A percentile compares a stretch with the other conserved stretches of the same genome.
phyloP scores from a whole-genome alignment of 164 flowering plant species.

The Hamamelis virginiana region DNA sequence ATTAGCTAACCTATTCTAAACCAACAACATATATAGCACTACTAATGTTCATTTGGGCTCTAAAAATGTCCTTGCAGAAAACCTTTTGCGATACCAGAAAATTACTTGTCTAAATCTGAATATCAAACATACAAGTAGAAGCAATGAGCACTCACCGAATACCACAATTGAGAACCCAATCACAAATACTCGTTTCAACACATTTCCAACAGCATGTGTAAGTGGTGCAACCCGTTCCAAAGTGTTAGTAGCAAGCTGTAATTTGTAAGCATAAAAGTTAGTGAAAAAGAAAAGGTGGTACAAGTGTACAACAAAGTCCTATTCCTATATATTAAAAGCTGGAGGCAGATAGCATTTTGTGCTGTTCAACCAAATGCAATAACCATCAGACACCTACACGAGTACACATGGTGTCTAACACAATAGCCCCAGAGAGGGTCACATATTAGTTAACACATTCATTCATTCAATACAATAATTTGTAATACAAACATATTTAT shows the following conservation, averaged over 20 bases:
- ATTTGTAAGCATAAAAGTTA: background rate
- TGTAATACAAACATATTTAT: too few species aligned
- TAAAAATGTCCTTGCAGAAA: background rate
- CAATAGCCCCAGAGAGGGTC: background rate
- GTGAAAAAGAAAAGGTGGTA: background rate
- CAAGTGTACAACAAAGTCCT: too few species aligned
- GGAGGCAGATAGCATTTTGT: background rate
- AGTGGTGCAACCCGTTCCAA: conserved; percentile 66
- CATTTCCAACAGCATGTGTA: conserved; percentile 71
- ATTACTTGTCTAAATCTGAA: too few species aligned
- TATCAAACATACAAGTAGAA: background rate
- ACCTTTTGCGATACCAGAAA: too few species aligned
- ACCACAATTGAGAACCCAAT: conserved; percentile 65
- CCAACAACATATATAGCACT: background rate
- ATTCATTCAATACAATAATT: background rate
- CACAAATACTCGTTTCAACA: conserved; percentile 60
- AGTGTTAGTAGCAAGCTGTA: conserved; percentile 64
- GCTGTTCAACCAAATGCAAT: background rate
- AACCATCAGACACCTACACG: background rate
- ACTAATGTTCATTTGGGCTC: background rate
- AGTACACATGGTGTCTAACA: background rate
- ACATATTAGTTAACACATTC: background rate
- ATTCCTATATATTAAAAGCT: background rate
- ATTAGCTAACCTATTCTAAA: too few species aligned
- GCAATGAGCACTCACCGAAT: conserved; percentile 37